Base-by-base conservation (phyloP, 345 rosid species). In the Syzygium jambos region DNA sequence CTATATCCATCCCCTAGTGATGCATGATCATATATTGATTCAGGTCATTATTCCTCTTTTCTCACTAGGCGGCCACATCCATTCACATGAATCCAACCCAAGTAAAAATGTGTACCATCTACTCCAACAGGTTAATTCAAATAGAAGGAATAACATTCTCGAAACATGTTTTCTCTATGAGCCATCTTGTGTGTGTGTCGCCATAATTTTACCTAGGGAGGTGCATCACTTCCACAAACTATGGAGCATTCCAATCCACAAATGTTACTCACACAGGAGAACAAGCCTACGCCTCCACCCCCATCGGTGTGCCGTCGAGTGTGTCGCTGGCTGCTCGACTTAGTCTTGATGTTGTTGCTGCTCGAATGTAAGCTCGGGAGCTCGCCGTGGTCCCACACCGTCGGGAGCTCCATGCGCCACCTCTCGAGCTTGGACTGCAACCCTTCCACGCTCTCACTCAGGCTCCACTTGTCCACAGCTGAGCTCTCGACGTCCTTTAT, bases 371-470 rank as follows among this genome's bases (percentile, higher is more conserved):
- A 88, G 68, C 92, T 93, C 6, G 95, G 87, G 56, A 61, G 19
- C 12, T 88, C 89, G 30, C 94, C 92, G 0, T 88, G 78, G 88
- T 95, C 96, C 51, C 93, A 95, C 9, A 92, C 84, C n/a, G 96
- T 93, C 3, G 98, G 98, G 6, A 95, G 88, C 90, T 97, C 99
- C 29, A 95, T 89, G 55, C 95, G 87, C 99, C 99, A 97, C 52
- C 98, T 87, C 63, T 94, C 98, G 17, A 98, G 90, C 85, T 98
- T 98, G 9, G 99, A 94, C 11, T 94, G 93, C 2, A 96, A 91
- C 22, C 99, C 98, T 89, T 97, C 99, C 9, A 94, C 92, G 86
- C 95, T 94, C 34, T 94, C 95, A 34, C 92, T 96, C 85, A 90
- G 52, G 83, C 95, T 93, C 98, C 96, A 93, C 2, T 88, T 95